These are phyloP conservation scores for Beta macrorhiza DNA, from an alignment of 179 eudicot species.

Conservation along the genomic window DNA sequence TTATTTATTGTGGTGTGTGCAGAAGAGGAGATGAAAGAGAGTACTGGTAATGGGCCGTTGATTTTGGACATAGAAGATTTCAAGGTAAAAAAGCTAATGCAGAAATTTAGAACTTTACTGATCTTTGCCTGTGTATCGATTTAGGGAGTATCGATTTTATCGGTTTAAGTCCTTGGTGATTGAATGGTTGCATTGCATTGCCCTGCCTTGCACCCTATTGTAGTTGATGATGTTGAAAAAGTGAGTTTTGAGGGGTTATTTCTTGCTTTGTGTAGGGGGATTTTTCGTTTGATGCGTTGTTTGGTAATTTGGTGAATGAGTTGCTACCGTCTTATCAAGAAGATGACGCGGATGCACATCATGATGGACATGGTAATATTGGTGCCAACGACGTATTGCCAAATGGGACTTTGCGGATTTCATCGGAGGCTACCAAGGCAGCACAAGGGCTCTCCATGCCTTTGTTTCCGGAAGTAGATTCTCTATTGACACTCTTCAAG, in stretches of 20 bases:
- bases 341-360: slow-evolving; percentile 52
- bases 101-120: neutral
- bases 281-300: slow-evolving; percentile 95
- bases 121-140: neutral
- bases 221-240: slow-evolving; percentile 1
- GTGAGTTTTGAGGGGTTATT: neutral
- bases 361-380: slow-evolving; percentile 53
- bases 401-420: slow-evolving; percentile 51
- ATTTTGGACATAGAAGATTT: slow-evolving; percentile 83
- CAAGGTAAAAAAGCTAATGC: slow-evolving; percentile 51
- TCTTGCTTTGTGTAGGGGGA: slow-evolving; percentile 61
- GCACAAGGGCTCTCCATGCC: slow-evolving; percentile 65
- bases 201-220: neutral
- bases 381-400: slow-evolving; percentile 47
- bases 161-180: neutral
- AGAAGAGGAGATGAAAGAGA: slow-evolving; percentile 24
- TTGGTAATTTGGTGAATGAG: slow-evolving; percentile 88
- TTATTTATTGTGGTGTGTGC: neutral
- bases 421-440: slow-evolving; percentile 47
- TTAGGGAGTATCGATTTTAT: neutral
- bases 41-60: slow-evolving; percentile 51
- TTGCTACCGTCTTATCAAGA: slow-evolving; percentile 78
- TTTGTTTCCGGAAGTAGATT: slow-evolving; percentile 89
- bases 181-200: neutral
- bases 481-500: slow-evolving; percentile 74